phyloP scores from a whole-genome alignment of 2,329 filamentous ascomycete genomes.

The Colletotrichum melonis region DNA sequence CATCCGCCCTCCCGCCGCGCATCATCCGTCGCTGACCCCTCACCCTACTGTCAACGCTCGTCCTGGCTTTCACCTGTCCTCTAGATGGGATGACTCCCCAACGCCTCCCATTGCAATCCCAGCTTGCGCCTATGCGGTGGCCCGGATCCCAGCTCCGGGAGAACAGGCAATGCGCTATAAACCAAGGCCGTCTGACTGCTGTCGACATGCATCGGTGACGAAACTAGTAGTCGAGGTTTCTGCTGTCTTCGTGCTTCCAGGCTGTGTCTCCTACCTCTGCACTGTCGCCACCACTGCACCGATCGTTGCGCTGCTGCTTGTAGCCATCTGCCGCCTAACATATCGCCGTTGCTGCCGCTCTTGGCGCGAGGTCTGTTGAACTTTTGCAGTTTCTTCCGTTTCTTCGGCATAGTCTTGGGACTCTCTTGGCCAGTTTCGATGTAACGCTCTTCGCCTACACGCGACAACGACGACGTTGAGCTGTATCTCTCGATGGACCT shows the following conservation, averaged over 20 bases:
- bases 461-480: not conserved
- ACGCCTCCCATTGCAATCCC: not conserved
- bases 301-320: not conserved
- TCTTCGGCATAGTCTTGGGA: too few relatives aligned
- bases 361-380: too few relatives aligned
- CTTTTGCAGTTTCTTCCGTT: not conserved
- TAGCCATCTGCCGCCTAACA: not conserved
- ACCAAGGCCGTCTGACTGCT: not conserved
- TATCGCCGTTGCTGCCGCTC: not conserved
- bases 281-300: not conserved
- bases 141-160: not conserved
- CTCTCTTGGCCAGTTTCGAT: not conserved
- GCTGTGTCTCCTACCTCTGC: too few relatives aligned
- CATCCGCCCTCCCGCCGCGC: not conserved
- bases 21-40: not conserved
- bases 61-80: not conserved
- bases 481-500: not conserved
- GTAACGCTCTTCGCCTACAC: not conserved
- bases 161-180: not conserved
- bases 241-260: not conserved
- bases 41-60: not conserved
- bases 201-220: not conserved
- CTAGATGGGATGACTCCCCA: conserved; percentile 3
- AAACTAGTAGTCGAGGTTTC: not conserved
- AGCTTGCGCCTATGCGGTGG: not conserved